phyloP scores from a whole-genome alignment of 192 early-diverging fungal genomes.

The Coemansia sp. region DNA sequence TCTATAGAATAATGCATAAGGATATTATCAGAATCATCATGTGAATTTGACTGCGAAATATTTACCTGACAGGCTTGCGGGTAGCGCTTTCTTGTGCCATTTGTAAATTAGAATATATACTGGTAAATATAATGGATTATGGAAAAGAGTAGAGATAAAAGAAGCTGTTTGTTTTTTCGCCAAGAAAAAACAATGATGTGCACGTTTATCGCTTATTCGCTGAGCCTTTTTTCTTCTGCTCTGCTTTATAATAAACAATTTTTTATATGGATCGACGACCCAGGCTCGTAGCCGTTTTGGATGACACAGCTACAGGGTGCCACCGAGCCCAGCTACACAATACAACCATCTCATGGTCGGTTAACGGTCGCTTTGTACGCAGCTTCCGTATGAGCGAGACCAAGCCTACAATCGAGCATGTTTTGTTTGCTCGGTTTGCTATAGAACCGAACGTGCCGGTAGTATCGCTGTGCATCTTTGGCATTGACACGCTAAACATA shows the following conservation, averaged over 20 bases:
- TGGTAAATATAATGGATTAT: background rate
- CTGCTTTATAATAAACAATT: background rate
- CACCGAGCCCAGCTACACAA: constrained; percentile 23
- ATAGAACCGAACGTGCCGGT: background rate
- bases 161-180: background rate
- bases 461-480: constrained; percentile 41
- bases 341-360: constrained; percentile 23
- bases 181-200: constrained; percentile 1
- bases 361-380: constrained; percentile 31
- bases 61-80: constrained; percentile 54
- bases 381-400: constrained; percentile 17
- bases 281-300: constrained; percentile 17
- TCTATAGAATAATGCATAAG: constrained; percentile 14
- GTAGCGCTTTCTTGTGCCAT: constrained; percentile 15
- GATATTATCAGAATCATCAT: background rate
- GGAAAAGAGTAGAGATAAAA: background rate
- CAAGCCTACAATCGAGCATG: constrained; percentile 6
- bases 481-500: constrained; percentile 29
- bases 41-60: background rate
- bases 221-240: background rate
- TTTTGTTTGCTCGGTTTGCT: constrained; percentile 32
- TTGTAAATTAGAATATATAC: constrained; percentile 2
- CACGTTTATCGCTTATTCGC: constrained; percentile 7
- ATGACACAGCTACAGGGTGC: constrained; percentile 20
- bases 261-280: constrained; percentile 3